Percentiles rank a stretch among this genome's conserved stretches.
These are phyloP conservation scores for Zalerion maritima DNA, from an alignment of 495 filamentous ascomycete species.

Conservation along the genomic window DNA sequence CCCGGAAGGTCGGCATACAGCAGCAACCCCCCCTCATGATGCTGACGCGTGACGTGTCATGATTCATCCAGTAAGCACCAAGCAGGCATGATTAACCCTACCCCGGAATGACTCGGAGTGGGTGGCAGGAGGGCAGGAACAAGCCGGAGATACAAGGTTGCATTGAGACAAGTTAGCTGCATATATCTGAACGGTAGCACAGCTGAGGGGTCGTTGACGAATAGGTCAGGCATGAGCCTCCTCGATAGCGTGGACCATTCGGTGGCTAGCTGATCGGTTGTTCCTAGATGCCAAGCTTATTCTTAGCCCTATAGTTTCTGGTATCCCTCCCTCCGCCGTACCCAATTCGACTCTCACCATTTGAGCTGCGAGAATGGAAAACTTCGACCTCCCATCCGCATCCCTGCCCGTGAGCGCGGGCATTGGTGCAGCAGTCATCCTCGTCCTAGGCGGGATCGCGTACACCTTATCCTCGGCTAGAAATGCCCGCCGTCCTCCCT, in stretches of 20 bases:
- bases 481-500: slow-evolving; percentile 7
- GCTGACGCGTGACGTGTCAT: too few relatives aligned
- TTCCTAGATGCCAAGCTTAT: neutral
- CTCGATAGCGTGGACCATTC: neutral
- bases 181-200: neutral
- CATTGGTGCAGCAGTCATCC: slow-evolving; percentile 1
- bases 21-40: too few relatives aligned
- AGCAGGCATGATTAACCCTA: too few relatives aligned
- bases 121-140: neutral
- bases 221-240: slow-evolving; percentile 1
- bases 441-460: slow-evolving; percentile 1
- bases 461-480: slow-evolving; percentile 2
- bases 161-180: too few relatives aligned
- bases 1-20: too few relatives aligned
- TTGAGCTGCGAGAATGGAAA: neutral
- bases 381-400: neutral
- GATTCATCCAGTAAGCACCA: too few relatives aligned
- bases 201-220: neutral
- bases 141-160: neutral
- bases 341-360: neutral
- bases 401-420: neutral
- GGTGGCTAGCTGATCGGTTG: neutral
- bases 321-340: neutral
- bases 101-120: too few relatives aligned
- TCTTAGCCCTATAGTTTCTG: neutral